A percentile compares a stretch with the other conserved stretches of the same genome.
These are phyloP conservation scores for Thermothelomyces thermophilus DNA, from an alignment of 2,329 filamentous ascomycete genomes.

Conservation along the genomic window DNA sequence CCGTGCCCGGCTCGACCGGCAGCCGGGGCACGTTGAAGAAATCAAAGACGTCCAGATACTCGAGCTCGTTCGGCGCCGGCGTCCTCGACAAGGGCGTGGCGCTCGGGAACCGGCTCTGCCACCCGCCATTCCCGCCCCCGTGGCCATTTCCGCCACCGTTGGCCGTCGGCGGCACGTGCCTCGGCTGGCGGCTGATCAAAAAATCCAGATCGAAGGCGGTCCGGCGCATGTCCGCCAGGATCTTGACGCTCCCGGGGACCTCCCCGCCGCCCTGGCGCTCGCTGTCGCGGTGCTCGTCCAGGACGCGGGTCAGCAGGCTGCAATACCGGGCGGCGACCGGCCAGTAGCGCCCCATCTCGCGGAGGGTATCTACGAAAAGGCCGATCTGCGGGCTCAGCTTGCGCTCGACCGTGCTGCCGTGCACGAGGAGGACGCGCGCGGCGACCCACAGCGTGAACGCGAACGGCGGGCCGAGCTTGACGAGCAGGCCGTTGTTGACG, in stretches of 20 bases:
- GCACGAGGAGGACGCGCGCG: conserved; percentile 77
- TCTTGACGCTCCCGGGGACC: conserved; percentile 76
- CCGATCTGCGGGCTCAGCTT: conserved; percentile 72
- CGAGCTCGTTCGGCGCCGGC: conserved; percentile 73
- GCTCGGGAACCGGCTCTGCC: conserved; percentile 42
- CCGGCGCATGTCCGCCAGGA: conserved; percentile 83
- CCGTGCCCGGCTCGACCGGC: conserved; percentile 39
- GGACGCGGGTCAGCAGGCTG: conserved; percentile 69
- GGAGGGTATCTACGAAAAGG: conserved; percentile 74
- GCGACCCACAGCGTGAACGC: conserved; percentile 92
- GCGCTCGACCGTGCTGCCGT: conserved; percentile 83
- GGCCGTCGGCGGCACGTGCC: conserved; percentile 32
- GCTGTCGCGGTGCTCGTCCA: conserved; percentile 78
- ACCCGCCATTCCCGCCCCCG: conserved; percentile 15
- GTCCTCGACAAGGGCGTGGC: conserved; percentile 54
- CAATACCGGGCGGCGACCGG: conserved; percentile 79
- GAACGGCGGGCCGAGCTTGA: conserved; percentile 81
- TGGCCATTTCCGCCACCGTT: not conserved
- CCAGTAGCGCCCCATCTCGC: conserved; percentile 77
- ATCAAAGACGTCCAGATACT: conserved; percentile 88
- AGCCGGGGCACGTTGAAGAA: conserved; percentile 88
- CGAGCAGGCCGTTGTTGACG: conserved; percentile 63
- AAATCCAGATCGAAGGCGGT: conserved; percentile 89
- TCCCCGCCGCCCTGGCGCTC: conserved; percentile 67
- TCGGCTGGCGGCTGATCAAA: conserved; percentile 75